A percentile compares a stretch with the other conserved stretches of the same genome.
Conservation (phyloP, 192 early-diverging fungal genomes). For the Entomortierella lignicola region DNA sequence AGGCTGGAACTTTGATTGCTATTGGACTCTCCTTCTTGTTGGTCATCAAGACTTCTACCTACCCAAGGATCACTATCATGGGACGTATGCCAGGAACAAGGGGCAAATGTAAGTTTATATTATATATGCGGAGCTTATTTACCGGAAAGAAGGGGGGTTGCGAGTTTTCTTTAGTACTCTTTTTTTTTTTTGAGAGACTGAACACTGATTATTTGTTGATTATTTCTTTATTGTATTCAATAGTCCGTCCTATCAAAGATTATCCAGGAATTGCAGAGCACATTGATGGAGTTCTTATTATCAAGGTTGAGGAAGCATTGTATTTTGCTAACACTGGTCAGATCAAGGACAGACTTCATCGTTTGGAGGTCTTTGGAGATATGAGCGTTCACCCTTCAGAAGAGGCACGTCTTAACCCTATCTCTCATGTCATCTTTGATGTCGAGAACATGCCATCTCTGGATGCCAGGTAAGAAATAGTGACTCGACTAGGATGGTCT, state of each 20-base stretch:
- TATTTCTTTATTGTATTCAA: constrained; percentile 53
- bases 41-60: constrained; percentile 93
- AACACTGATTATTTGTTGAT: constrained; percentile 38
- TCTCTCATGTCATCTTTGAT: constrained; percentile 90
- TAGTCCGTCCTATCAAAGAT: constrained; percentile 80
- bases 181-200: constrained; percentile 22
- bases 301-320: constrained; percentile 92
- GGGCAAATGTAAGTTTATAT: constrained; percentile 45
- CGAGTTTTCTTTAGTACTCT: constrained; percentile 27
- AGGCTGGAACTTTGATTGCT: constrained; percentile 93
- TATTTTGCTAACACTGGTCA: constrained; percentile 99
- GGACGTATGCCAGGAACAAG: constrained; percentile 55
- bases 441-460: constrained; percentile 87
- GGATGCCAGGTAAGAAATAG: constrained; percentile 83
- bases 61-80: constrained; percentile 83
- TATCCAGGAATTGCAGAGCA: constrained; percentile 74
- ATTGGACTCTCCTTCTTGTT: constrained; percentile 89
- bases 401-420: constrained; percentile 80
- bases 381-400: constrained; percentile 96
- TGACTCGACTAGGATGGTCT: background rate
- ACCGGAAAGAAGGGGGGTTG: no score
- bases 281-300: constrained; percentile 86
- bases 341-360: constrained; percentile 92
- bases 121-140: background rate
- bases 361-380: constrained; percentile 94